Evolutionary conservation across 768 basidiomycete species (phyloP).

Genomic region (Lactarius evosmus): DNA sequence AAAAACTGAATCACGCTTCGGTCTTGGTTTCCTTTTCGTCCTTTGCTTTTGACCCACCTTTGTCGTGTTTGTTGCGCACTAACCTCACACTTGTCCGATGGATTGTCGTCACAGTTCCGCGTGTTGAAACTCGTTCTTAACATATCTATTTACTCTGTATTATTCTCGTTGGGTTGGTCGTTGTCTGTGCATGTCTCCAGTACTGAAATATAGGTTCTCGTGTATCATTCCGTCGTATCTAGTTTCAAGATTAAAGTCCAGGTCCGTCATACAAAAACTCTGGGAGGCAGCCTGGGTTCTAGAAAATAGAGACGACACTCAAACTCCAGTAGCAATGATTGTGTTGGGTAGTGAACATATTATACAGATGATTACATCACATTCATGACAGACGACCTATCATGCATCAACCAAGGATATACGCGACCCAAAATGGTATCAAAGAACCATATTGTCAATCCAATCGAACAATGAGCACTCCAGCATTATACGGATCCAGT

Average conservation of each 20-base stretch:
- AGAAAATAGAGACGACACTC: no score
- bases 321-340: background rate
- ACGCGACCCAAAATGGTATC: background rate
- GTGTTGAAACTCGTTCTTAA: background rate
- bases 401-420: background rate
- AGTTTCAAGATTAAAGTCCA: no score
- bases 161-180: background rate
- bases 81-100: background rate
- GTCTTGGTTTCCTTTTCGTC: background rate
- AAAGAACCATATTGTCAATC: background rate
- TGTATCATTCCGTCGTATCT: no score
- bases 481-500: constrained; percentile 8
- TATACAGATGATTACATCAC: background rate
- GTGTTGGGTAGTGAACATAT: no score
- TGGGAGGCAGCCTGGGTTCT: no score
- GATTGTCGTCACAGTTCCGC: background rate
- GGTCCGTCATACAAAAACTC: no score
- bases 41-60: background rate
- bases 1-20: constrained; percentile 62
- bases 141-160: constrained; percentile 1
- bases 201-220: background rate
- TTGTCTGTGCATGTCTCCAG: background rate
- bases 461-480: constrained; percentile 12
- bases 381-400: background rate
- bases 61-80: background rate